Conservation (phyloP, 345 rosid genomes). For the Eucalyptus cloeziana region DNA sequence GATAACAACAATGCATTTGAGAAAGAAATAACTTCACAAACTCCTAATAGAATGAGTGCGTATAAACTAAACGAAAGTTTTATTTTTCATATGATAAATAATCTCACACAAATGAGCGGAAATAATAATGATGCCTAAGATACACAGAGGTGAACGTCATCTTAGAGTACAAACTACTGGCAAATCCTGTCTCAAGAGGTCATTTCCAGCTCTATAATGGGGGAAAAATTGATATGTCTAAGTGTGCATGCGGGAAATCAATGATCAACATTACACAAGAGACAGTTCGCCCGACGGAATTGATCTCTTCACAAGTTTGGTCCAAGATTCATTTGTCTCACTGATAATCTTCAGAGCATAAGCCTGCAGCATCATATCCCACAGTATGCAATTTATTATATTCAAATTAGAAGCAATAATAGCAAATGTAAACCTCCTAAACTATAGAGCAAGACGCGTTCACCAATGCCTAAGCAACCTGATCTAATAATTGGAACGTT, state of each 20-base stretch:
- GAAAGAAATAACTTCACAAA: background rate
- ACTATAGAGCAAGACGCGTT: background rate
- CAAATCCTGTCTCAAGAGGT: background rate
- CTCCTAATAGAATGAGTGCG: background rate
- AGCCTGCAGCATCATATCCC: constrained; percentile 9
- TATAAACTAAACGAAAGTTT: background rate
- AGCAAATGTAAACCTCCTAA: background rate
- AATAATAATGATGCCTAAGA: background rate
- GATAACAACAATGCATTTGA: background rate
- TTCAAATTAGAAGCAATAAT: background rate
- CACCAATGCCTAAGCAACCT: background rate
- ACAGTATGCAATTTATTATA: background rate
- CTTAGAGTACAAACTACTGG: background rate
- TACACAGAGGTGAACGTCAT: background rate
- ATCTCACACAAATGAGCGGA: background rate
- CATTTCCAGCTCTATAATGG: background rate
- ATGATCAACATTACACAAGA: constrained; percentile 4
- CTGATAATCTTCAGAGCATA: constrained; percentile 34
- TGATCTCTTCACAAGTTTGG: constrained; percentile 31
- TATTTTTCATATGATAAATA: background rate
- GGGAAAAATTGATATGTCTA: background rate
- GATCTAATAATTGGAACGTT: background rate
- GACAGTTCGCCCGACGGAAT: constrained; percentile 32
- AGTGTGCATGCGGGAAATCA: background rate
- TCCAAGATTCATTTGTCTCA: constrained; percentile 43